Base-by-base conservation (phyloP, 2,329 filamentous ascomycete genomes). In the Exophiala bonariae region DNA sequence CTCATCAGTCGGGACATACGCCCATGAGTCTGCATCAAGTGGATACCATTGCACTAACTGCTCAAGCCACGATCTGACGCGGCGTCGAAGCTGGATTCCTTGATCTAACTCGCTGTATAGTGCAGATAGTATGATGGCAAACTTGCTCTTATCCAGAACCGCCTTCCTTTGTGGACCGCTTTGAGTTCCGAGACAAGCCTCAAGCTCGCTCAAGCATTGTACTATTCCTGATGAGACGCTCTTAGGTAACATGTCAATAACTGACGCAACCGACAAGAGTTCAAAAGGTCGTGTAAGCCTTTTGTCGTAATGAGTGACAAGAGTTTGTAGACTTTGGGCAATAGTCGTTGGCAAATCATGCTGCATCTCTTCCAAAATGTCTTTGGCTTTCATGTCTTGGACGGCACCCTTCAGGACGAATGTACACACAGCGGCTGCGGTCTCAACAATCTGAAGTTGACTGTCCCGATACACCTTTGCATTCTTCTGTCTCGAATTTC, bases 401-500 rank as follows among this genome's bases (percentile, higher is more conserved):
- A 63, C 62, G 1, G 70, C 67, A 4, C 64, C 61, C 13, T 55
- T 52, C 17, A 74, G 59, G 3, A 64, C 64, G 64, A 67, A 73
- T 23, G 64, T 61, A 13, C 68, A 66, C 16, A 73, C 59, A 10
- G 68, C 58, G 11, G 69, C 54, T 2, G 71, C 71, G 19, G 66
- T 62, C 49, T 69, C 61, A 11, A 68, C 65, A 11, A 74, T 57
- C 32, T 55, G 58, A 18, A 70, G 63, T 41, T 71, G 70, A 23
- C 66, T 65, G 28, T 72, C 64, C 10, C 70, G 66, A 56, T 73
- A 74, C 9, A 66, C 56, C 30, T 70, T 66, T 19, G 68, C 69
- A 52, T 68, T 63, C 2, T 45, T 61, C 44, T 74, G 71, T 43
- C 71, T 73, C 23, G 66, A 44, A 40, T 66, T 73, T 5, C 62